phyloP scores from a whole-genome alignment of 306 rosid genomes.

The Hippophae rhamnoides region DNA sequence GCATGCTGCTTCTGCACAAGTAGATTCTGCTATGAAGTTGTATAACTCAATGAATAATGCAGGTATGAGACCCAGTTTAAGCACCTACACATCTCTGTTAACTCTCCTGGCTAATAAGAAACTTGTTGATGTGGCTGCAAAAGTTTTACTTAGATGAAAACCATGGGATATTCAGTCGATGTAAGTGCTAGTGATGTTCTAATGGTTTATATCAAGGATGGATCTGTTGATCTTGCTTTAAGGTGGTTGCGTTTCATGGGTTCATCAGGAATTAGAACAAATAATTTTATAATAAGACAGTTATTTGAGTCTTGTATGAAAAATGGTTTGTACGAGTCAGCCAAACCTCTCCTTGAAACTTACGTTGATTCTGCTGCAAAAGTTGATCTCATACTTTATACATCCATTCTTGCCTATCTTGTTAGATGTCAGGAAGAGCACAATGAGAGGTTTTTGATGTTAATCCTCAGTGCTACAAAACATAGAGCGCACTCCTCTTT shows the following conservation, averaged over 20 bases:
- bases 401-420: constrained; percentile 87
- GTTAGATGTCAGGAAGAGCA: constrained; percentile 85
- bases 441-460: constrained; percentile 84
- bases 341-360: constrained; percentile 84
- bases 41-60: constrained; percentile 88
- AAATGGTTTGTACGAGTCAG: constrained; percentile 65
- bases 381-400: constrained; percentile 85
- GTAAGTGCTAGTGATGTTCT: constrained; percentile 87
- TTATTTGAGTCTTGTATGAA: constrained; percentile 94
- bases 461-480: constrained; percentile 73
- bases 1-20: constrained; percentile 88
- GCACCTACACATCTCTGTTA: constrained; percentile 76
- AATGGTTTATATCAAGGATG: constrained; percentile 94
- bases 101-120: constrained; percentile 80
- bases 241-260: constrained; percentile 95
- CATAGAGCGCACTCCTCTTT: constrained; percentile 76
- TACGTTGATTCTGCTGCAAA: constrained; percentile 78
- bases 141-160: constrained; percentile 83
- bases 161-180: constrained; percentile 87
- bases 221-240: constrained; percentile 79
- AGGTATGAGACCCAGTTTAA: constrained; percentile 73
- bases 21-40: constrained; percentile 80
- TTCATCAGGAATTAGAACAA: constrained; percentile 80
- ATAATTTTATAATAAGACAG: constrained; percentile 79
- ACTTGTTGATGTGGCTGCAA: constrained; percentile 64